Evolutionary conservation across 345 rosid genomes (phyloP), one percentile per base, ranked within the genome.

Genomic region (Eucalyptus coolabah): DNA sequence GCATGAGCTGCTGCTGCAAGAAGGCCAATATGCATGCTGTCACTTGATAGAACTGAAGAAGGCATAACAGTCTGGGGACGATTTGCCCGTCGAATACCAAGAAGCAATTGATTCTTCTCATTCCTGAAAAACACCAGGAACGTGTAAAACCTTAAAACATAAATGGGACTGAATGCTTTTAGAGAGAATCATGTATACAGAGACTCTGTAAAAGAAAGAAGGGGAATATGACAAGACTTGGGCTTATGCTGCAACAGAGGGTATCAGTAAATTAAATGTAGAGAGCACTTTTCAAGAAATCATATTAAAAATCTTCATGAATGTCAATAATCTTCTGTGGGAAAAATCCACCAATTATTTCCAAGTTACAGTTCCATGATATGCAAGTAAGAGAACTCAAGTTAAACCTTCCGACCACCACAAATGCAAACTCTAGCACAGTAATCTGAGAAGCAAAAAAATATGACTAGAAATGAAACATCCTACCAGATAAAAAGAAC

Each of bases 1-100:
- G 94, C 94, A 90, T 93, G 94, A 86, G 94, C 94, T 4, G 95
- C 95, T 85, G 94, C 95, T 87, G 95, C 95, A 65, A 93, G 94
- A 86, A 93, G 93, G 82, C 95, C 95, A 87, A 93, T 93, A 87
- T 92, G 94, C 95, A 93, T 93, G 85, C 95, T 93, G 87, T 93
- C 95, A 89, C 95, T 93, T 30, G 95, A 92, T 40, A 93, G 88
- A 88, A 93, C 94, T 32, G 95, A 93, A 26, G 95, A 93, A 45
- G 94, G 94, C 94, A 93, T 92, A 44, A 92, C 85, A 10, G 95
- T 91, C 89, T 92, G 95, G 1, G 94, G 92, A 30, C 95, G 94
- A 91, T 88, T 91, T 12, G 93, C 94, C 82, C 93, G 92, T 51
- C 95, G 91, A 34, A 93, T 93, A 45, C 95, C 95, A 88, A 93